Conservation (phyloP, 345 rosid genomes). For the Sonneratia caseolaris region DNA sequence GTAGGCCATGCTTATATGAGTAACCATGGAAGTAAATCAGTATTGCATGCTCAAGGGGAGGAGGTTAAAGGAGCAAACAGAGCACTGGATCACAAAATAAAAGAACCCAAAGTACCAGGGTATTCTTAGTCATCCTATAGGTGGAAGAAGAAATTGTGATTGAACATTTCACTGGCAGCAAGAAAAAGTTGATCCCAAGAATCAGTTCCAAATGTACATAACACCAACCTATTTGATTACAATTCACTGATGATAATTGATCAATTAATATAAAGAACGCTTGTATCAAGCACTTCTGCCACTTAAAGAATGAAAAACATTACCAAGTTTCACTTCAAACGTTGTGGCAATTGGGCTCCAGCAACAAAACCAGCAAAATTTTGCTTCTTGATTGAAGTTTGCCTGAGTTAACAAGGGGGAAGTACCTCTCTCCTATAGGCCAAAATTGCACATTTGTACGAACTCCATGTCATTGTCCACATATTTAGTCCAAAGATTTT, state of each 20-base stretch:
- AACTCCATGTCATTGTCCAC: constrained; percentile 74
- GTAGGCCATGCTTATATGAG: no score
- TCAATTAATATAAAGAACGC: constrained; percentile 11
- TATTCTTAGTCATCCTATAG: no score
- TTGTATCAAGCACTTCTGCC: constrained; percentile 5
- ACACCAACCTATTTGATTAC: constrained; percentile 18
- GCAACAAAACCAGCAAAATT: constrained; percentile 7
- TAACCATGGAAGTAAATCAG: no score
- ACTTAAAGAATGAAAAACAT: constrained; percentile 7
- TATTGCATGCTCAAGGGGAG: no score
- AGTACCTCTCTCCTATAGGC: constrained; percentile 40
- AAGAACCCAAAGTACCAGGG: no score
- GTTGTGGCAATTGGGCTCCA: constrained; percentile 17
- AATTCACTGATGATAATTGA: constrained; percentile 8
- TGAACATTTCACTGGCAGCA: not conserved
- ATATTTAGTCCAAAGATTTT: constrained; percentile 80
- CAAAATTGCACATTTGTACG: constrained; percentile 78
- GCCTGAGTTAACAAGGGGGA: not conserved
- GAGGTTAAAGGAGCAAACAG: no score
- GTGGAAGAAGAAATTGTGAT: no score
- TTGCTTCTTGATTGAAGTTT: not conserved
- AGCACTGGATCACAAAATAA: no score
- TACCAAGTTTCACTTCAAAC: constrained; percentile 14
- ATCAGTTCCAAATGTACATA: not conserved
- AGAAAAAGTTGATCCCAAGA: constrained; percentile 6